Percentiles rank a stretch among this genome's conserved stretches.
Conservation (phyloP, 2,329 filamentous ascomycete genomes). For the Diatrype stigma region DNA sequence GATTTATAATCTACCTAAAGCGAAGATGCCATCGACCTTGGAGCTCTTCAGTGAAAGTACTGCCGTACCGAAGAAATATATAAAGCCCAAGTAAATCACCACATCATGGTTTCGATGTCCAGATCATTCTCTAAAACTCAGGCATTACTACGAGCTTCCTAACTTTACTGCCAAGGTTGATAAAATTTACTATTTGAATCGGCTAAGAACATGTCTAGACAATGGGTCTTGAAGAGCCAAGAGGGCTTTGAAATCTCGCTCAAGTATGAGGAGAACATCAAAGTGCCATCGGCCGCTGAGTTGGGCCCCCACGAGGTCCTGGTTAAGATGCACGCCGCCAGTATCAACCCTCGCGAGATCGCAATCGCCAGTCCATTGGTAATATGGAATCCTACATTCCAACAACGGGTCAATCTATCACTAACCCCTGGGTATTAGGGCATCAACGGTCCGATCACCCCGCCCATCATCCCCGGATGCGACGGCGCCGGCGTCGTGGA, state of each 20-base stretch:
- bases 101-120: too few species aligned
- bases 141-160: too few species aligned
- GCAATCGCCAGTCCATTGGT: constrained; percentile 22
- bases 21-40: too few species aligned
- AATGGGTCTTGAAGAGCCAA: constrained; percentile 29
- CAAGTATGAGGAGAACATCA: constrained; percentile 25
- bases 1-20: too few species aligned
- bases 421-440: constrained; percentile 6
- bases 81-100: too few species aligned
- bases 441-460: constrained; percentile 13
- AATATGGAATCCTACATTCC: neutral
- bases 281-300: constrained; percentile 15
- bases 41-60: too few species aligned
- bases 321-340: constrained; percentile 42
- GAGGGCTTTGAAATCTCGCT: constrained; percentile 31
- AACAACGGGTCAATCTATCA: neutral
- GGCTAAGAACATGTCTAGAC: constrained; percentile 21
- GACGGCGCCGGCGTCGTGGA: constrained; percentile 49
- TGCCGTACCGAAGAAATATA: too few species aligned
- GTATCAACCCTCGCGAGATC: constrained; percentile 36
- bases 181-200: neutral
- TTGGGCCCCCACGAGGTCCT: constrained; percentile 51
- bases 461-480: constrained; percentile 26
- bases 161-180: too few species aligned
- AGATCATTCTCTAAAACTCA: too few species aligned